Evolutionary conservation across 768 basidiomycete species (phyloP), one percentile per base, ranked within the genome.

Genomic region (Xanthoconium purpureum): DNA sequence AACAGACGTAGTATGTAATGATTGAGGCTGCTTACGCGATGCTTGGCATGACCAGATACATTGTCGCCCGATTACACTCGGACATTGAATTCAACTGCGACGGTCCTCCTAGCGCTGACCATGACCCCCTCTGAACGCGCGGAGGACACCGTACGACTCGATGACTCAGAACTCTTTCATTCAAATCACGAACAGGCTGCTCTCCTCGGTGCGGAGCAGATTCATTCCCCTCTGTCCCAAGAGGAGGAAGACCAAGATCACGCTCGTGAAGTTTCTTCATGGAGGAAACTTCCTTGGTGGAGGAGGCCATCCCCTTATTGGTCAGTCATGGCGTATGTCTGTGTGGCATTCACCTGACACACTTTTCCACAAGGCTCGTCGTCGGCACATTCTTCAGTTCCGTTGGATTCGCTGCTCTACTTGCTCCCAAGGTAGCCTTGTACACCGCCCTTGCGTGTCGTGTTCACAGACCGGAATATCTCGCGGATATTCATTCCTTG

Each of bases 401-500:
- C 3, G 76, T 84, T 9, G 84, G 82, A 3, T 77, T 72, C 66
- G 70, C 83, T 5, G 75, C 84, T 3, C 82, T 84, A 0, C 63
- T 86, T 9, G 90, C 89, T 0, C 88, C 91, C 9, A 80, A 81
- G 46, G 78, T 92, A 46, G 86, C 90, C 66, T 74, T 93, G 43
- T 89, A 84, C 70, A 89, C 87, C n/a, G 67, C 78, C 24, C 81
- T 92, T 12, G 88, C 78, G 18, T 94, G 91, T 67, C 78, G 77
- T n/a, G 78, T 78, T 14, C 81, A 84, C 65, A 85, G 76, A 60
- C 87, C 88, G 5, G 75, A 84, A 76, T 66, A 80, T 78, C n/a
- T 56, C 40, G 20, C 39, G 9, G 33, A 62, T 35, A 8, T 33
- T 28, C 14, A 15, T 24, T 33, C 24, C 36, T 7, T 40, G 46